phyloP scores from a whole-genome alignment of 2,329 filamentous ascomycete genomes.

The Aureobasidium lini region DNA sequence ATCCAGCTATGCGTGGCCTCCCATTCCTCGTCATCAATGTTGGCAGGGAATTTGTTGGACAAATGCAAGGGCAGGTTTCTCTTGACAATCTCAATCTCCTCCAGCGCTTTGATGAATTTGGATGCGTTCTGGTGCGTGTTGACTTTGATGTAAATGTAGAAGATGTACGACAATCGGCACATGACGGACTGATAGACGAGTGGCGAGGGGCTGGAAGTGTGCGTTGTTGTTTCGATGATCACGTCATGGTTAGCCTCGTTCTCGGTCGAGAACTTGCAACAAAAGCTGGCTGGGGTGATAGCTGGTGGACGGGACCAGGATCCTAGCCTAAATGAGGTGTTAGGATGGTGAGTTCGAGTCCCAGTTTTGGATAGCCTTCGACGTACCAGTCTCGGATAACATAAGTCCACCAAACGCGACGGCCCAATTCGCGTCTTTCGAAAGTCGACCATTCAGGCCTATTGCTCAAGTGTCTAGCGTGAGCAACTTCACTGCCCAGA shows the following conservation, averaged over 20 bases:
- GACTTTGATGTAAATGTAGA: slow-evolving; percentile 15
- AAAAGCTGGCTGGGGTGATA: slow-evolving; percentile 12
- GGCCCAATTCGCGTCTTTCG: slow-evolving; percentile 8
- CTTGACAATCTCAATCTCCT: slow-evolving; percentile 12
- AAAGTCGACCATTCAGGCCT: slow-evolving; percentile 8
- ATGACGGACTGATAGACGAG: slow-evolving; percentile 10
- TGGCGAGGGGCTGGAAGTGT: slow-evolving; percentile 1
- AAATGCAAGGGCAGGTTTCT: slow-evolving; percentile 9
- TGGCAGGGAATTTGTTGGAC: slow-evolving; percentile 10
- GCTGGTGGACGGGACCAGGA: slow-evolving; percentile 10
- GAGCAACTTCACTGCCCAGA: slow-evolving; percentile 4
- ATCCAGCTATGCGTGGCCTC: slow-evolving; percentile 3
- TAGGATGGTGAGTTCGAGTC: not conserved
- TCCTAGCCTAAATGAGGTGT: slow-evolving; percentile 3
- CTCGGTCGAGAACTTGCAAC: slow-evolving; percentile 10
- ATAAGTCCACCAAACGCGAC: slow-evolving; percentile 14
- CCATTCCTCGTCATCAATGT: slow-evolving; percentile 12
- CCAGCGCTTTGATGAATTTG: slow-evolving; percentile 12
- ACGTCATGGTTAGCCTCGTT: not conserved
- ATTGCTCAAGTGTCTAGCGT: not conserved
- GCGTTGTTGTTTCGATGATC: not conserved
- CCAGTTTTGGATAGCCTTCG: no score
- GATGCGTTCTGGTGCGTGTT: slow-evolving; percentile 11
- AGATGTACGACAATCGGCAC: slow-evolving; percentile 13
- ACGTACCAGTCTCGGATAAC: slow-evolving; percentile 13